Percentiles rank a stretch among this genome's conserved stretches.
Evolutionary conservation across 2,329 filamentous ascomycete genomes (phyloP).

Genomic region (Pyrenochaeta sp.): DNA sequence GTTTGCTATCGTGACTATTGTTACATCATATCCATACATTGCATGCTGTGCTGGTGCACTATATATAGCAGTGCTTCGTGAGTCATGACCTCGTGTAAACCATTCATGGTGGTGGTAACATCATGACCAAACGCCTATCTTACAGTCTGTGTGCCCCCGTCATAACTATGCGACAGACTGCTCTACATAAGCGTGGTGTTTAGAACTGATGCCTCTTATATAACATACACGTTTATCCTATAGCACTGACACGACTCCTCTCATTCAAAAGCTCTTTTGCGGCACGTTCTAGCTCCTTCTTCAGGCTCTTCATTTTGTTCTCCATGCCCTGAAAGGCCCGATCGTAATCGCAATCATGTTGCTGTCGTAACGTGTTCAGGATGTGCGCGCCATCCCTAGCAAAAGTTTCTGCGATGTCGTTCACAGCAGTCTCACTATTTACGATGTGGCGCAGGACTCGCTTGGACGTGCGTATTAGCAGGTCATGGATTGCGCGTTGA

Average conservation of each 20-base stretch:
- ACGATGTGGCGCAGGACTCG: conserved; percentile 56
- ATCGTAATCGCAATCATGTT: conserved; percentile 51
- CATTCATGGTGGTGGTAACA: neutral
- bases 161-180: neutral
- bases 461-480: conserved; percentile 52
- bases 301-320: conserved; percentile 32
- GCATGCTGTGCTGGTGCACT: neutral
- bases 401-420: conserved; percentile 56
- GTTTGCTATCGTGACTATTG: neutral
- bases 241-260: conserved; percentile 10
- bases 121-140: neutral
- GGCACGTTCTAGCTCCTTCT: conserved; percentile 23
- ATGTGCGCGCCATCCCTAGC: conserved; percentile 54
- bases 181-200: neutral
- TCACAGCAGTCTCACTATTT: conserved; percentile 56
- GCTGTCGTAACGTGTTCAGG: conserved; percentile 52
- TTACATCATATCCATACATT: neutral
- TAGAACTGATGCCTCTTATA: neutral
- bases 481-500: conserved; percentile 50
- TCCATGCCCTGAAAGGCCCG: conserved; percentile 29
- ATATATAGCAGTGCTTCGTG: neutral
- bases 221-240: neutral
- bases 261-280: conserved; percentile 16
- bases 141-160: neutral
- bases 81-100: neutral